Evolutionary conservation across 2,329 filamentous ascomycete genomes (phyloP).

Genomic region (Trichoderma koningii): DNA sequence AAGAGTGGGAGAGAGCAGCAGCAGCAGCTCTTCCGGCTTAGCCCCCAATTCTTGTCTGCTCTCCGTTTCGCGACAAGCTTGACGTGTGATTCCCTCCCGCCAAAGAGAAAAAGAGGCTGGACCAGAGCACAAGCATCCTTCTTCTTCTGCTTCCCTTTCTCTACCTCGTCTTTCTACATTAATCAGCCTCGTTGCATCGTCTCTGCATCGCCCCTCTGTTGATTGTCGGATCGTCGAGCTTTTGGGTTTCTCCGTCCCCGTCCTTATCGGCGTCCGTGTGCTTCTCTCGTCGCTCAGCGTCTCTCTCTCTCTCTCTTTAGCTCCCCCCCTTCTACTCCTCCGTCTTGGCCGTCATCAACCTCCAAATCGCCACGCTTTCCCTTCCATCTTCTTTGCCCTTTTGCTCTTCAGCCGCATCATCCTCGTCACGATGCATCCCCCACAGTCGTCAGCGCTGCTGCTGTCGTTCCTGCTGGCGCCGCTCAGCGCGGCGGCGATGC

Average conservation of each 20-base stretch:
- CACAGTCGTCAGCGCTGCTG: constrained; percentile 42
- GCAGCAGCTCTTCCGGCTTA: constrained; percentile 1
- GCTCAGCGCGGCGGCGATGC: constrained; percentile 48
- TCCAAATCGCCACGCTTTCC: not conserved
- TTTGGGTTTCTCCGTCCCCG: not conserved
- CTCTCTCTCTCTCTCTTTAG: not conserved
- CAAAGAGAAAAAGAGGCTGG: constrained; percentile 26
- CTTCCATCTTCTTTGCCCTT: constrained; percentile 5
- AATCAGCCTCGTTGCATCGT: no score
- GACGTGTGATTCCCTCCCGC: constrained; percentile 35
- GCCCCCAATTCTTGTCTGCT: constrained; percentile 4
- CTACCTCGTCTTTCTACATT: not conserved
- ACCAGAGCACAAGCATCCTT: constrained; percentile 5
- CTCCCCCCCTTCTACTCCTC: no score
- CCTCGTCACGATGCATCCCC: constrained; percentile 43
- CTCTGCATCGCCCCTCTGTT: not conserved
- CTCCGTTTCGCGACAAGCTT: constrained; percentile 32
- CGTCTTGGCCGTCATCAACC: no score
- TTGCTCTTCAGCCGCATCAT: not conserved
- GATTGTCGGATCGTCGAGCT: constrained; percentile 1
- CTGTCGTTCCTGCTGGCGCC: constrained; percentile 44
- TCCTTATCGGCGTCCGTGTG: not conserved
- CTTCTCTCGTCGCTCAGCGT: no score
- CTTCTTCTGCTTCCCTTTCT: constrained; percentile 11
- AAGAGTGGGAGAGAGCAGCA: no score